These are phyloP conservation scores for Solanum chaucha DNA, from an alignment of 257 asterid species.

Conservation along the genomic window DNA sequence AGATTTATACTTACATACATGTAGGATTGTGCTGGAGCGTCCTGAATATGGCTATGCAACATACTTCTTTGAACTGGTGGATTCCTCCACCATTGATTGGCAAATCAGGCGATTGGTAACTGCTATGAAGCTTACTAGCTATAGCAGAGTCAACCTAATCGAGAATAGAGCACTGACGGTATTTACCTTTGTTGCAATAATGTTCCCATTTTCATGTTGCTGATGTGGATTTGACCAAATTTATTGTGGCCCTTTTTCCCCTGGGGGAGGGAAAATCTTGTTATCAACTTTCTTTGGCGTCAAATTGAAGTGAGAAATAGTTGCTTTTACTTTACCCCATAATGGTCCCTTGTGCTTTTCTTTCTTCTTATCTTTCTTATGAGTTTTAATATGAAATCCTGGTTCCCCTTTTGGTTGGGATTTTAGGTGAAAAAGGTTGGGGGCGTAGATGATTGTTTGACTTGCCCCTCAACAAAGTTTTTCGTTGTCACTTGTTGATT, in stretches of 20 bases:
- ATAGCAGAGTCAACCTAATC: slow-evolving; percentile 54
- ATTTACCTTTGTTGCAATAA: slow-evolving; percentile 11
- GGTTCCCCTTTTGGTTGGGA: not conserved
- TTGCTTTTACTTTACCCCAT: not conserved
- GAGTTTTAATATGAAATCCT: not conserved
- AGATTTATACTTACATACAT: slow-evolving; percentile 7
- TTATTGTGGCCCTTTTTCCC: not conserved
- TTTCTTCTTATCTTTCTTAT: not conserved
- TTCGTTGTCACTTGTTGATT: not conserved
- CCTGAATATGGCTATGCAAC: slow-evolving; percentile 98
- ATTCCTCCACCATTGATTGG: slow-evolving; percentile 56
- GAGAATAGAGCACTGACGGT: slow-evolving; percentile 78
- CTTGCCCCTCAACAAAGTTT: not conserved
- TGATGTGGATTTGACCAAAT: not conserved
- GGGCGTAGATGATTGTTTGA: not conserved
- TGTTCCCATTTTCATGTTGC: not conserved
- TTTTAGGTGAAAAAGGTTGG: not conserved
- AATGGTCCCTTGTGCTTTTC: not conserved
- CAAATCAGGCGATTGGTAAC: slow-evolving; percentile 74
- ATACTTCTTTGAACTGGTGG: slow-evolving; percentile 70
- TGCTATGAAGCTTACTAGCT: slow-evolving; percentile 78
- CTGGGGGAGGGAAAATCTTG: not conserved
- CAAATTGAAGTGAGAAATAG: not conserved
- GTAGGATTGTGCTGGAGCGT: slow-evolving; percentile 96
- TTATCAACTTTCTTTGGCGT: not conserved